These are phyloP conservation scores for Fusarium ambrosium DNA, from an alignment of 2,329 filamentous ascomycete species.

Conservation along the genomic window DNA sequence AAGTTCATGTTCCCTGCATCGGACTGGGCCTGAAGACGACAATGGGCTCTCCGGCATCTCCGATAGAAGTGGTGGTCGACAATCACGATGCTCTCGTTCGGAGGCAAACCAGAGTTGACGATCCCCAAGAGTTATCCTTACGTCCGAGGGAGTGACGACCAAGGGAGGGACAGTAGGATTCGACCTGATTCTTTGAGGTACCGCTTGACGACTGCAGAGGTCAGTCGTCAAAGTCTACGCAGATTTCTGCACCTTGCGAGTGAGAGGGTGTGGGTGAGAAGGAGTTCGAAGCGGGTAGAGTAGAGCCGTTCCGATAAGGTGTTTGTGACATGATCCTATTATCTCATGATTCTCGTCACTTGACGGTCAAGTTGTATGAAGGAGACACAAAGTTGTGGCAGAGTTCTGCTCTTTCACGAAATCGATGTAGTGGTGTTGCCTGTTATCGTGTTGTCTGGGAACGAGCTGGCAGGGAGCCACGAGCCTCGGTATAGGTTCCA, in stretches of 20 bases:
- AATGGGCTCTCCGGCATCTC: background rate
- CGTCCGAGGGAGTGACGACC: background rate
- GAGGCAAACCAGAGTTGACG: background rate
- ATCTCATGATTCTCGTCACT: slow-evolving; percentile 8
- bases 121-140: background rate
- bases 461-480: background rate
- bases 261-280: background rate
- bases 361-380: slow-evolving; percentile 6
- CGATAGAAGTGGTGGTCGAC: background rate
- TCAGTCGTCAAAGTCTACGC: background rate
- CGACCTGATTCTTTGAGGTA: background rate
- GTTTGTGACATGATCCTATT: background rate
- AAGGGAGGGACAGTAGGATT: background rate
- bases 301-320: background rate
- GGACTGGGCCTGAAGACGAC: background rate
- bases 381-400: background rate
- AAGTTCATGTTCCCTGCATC: background rate
- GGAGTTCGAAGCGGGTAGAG: background rate
- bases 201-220: background rate
- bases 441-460: background rate
- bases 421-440: background rate
- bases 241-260: background rate
- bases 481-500: background rate
- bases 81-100: background rate
- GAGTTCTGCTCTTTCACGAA: background rate